Base-by-base conservation (phyloP, 164 flowering plant genomes). In the Warburgia ugandensis region DNA sequence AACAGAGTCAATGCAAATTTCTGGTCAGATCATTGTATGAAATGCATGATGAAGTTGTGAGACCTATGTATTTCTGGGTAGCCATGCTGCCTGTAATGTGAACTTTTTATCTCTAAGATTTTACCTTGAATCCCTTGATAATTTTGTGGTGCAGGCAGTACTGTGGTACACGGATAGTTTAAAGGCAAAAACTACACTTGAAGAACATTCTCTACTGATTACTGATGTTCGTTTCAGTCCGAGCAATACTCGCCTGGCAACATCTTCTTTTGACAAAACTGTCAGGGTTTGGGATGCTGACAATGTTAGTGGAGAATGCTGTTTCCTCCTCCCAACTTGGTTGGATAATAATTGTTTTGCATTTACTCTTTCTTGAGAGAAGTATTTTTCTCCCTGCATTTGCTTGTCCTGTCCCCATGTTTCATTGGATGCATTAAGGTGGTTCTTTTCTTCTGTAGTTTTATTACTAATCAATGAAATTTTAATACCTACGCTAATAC, bases 281-380 rank as follows among this genome's bases (percentile, higher is more conserved):
- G 92, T 86, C 70, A 61, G 86, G 71, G 81, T 86, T 29, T 86
- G 96, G 96, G 84, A 81, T 65, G 78, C 73, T 62, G 92, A 86
- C 36, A 81, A 84, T 62, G 95, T 83, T 39, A 73, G 89, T 67
- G 10, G 3, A 30, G 33, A 43, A 12, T 23, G 27, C 48, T 6
- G 14, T 6, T 20, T 27, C 22, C 11, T 5, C 23, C 1, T 29
- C 13, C 31, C 19, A n/a, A n/a, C 5, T 43, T 43, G 46, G 16
- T 39, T 39, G 16, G 43, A 39, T 39, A 16, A 22, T 39, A 39
- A 39, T 39, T 22, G 9, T 29, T 4, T 21, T 17, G 17, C 21
- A 8, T 26, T 17, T 48, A 30, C n/a, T 19, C 9, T 48, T 31
- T 19, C 33, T 47, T 29, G 29, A 4, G 21, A 19, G 9, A 21